A percentile compares a stretch with the other conserved stretches of the same genome.
phyloP scores from a whole-genome alignment of 495 filamentous ascomycete genomes.

The Podospora pseudoanserina region DNA sequence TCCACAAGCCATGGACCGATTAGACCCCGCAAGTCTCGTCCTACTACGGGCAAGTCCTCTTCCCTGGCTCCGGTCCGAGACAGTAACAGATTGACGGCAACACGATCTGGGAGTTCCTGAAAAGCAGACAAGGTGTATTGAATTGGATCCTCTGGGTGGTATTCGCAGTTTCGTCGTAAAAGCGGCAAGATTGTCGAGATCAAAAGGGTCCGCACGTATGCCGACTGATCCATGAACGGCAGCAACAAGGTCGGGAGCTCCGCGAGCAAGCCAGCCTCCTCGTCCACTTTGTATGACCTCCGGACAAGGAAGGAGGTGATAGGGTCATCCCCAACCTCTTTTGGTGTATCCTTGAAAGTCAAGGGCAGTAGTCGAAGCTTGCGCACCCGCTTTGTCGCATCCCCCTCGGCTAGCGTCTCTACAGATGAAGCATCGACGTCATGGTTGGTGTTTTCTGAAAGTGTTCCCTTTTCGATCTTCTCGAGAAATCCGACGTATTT shows the following conservation, averaged over 20 bases:
- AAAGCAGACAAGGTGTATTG: conserved; percentile 57
- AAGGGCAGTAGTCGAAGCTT: conserved; percentile 68
- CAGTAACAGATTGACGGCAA: conserved; percentile 65
- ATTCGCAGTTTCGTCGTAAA: conserved; percentile 78
- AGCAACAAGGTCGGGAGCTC: conserved; percentile 67
- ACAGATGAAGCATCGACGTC: conserved; percentile 58
- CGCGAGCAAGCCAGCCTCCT: conserved; percentile 70
- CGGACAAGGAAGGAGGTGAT: conserved; percentile 71
- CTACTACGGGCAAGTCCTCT: conserved; percentile 47
- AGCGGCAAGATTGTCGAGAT: conserved; percentile 76
- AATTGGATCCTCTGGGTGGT: conserved; percentile 60
- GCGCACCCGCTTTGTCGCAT: conserved; percentile 65
- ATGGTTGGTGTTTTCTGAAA: conserved; percentile 26
- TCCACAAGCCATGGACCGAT: conserved; percentile 83
- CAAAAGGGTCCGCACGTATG: conserved; percentile 67
- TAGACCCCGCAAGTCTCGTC: conserved; percentile 69
- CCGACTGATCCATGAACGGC: conserved; percentile 69
- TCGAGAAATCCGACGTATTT: conserved; percentile 60
- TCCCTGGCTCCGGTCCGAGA: conserved; percentile 52
- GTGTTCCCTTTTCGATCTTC: conserved; percentile 47
- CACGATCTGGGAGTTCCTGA: conserved; percentile 57
- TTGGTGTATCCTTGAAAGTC: conserved; percentile 44
- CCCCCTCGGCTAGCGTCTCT: conserved; percentile 57
- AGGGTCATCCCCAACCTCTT: conserved; percentile 48
- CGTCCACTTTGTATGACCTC: conserved; percentile 71